Evolutionary conservation across 768 basidiomycete species (phyloP).

Genomic region (Trametes villosa): DNA sequence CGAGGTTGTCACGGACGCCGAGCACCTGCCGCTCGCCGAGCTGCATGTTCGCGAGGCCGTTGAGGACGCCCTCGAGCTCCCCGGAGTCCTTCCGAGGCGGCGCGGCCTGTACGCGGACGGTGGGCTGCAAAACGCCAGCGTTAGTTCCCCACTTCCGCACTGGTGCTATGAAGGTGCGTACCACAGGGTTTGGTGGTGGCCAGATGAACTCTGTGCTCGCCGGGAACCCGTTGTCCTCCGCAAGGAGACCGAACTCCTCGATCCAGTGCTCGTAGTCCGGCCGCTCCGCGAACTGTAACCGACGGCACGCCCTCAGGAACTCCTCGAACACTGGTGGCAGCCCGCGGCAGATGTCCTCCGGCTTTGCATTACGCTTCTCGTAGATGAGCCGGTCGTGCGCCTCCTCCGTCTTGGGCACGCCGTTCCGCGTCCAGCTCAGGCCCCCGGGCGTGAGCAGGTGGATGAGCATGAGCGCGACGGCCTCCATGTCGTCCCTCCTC

Average conservation of each 20-base stretch:
- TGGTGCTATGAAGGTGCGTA: conserved; percentile 15
- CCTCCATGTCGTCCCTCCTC: conserved; percentile 79
- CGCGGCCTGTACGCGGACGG: conserved; percentile 20
- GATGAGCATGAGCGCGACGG: conserved; percentile 77
- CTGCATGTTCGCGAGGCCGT: conserved; percentile 61
- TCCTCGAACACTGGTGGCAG: conserved; percentile 77
- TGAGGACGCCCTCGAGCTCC: conserved; percentile 60
- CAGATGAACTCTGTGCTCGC: conserved; percentile 68
- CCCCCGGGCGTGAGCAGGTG: conserved; percentile 79
- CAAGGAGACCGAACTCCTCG: conserved; percentile 66
- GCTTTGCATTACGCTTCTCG: conserved; percentile 62
- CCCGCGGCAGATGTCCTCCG: conserved; percentile 70
- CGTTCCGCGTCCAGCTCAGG: conserved; percentile 78
- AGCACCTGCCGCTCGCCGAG: conserved; percentile 56
- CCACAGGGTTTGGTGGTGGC: conserved; percentile 54
- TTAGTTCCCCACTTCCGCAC: neutral
- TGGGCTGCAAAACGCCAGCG: conserved; percentile 18
- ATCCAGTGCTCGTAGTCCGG: conserved; percentile 73
- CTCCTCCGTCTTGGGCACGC: conserved; percentile 71
- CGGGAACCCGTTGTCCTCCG: conserved; percentile 59
- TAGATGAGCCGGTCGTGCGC: conserved; percentile 66
- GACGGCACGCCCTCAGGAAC: conserved; percentile 72
- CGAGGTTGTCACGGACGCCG: conserved; percentile 49
- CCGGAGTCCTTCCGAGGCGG: conserved; percentile 25
- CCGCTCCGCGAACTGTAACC: conserved; percentile 66